Evolutionary conservation across 2,329 filamentous ascomycete species (phyloP).

Genomic region (Phialemoniopsis sp.): DNA sequence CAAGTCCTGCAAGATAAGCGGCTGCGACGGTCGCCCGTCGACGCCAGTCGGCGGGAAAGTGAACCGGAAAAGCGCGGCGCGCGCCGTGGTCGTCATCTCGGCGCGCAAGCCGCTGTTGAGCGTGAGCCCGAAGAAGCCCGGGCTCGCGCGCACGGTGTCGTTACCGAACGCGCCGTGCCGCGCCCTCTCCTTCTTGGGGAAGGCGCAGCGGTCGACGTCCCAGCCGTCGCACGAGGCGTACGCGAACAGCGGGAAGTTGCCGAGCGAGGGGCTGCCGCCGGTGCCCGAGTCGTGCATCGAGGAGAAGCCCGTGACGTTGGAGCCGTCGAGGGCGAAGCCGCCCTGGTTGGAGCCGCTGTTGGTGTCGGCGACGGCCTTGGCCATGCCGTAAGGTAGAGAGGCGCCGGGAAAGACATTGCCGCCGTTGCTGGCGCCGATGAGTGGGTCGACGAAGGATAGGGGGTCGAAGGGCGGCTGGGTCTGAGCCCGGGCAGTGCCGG

Average conservation of each 20-base stretch:
- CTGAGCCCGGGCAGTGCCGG: background rate
- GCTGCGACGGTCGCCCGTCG: constrained; percentile 35
- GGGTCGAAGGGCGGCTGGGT: constrained; percentile 8
- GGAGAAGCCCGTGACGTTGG: constrained; percentile 49
- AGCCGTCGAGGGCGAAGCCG: constrained; percentile 49
- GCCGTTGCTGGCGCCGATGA: constrained; percentile 36
- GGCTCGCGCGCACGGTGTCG: constrained; percentile 49
- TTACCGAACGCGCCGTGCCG: constrained; percentile 40
- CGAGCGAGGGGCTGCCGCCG: constrained; percentile 57
- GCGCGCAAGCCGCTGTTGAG: constrained; percentile 53
- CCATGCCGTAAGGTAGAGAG: constrained; percentile 43
- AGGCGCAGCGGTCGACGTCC: constrained; percentile 58
- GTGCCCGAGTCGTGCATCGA: constrained; percentile 57
- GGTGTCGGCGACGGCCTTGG: constrained; percentile 54
- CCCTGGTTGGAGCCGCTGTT: constrained; percentile 49
- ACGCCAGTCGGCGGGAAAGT: constrained; percentile 45
- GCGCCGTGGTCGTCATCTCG: constrained; percentile 66
- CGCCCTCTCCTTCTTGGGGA: constrained; percentile 41
- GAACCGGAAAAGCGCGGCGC: constrained; percentile 62
- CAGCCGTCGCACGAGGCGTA: constrained; percentile 58
- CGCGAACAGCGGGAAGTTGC: constrained; percentile 70
- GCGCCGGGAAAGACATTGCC: constrained; percentile 40
- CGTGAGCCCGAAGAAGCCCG: constrained; percentile 62
- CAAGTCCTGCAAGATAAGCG: constrained; percentile 63
- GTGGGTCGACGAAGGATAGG: constrained; percentile 22